Base-by-base conservation (phyloP, 441 rosid genomes). In the Croton laevigatus region DNA sequence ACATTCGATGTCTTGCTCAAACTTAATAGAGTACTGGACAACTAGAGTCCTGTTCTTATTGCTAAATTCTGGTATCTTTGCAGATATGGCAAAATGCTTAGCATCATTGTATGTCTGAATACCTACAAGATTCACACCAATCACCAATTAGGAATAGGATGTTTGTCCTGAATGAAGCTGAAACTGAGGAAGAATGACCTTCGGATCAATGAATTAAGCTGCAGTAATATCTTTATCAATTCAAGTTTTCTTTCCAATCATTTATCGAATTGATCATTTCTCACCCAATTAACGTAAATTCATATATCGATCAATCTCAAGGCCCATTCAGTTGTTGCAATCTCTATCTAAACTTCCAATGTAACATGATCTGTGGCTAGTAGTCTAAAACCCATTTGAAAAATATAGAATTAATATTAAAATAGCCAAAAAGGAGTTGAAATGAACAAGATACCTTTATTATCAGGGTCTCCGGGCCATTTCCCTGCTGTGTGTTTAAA, bases 1-100 rank as follows among this genome's bases (percentile, higher is more conserved):
- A 74, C 96, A 92, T 76, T 92, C 97, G 49, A 93, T 91, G 65
- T 93, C 94, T 78, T 91, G 97, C 76, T 93, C 94, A 61, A 89
- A 64, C 78, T 83, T 91, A 71, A 93, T 81, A 1, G 97, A 93
- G 78, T 89, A 93, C 67, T 93, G 97, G 32, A 93, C 77, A 40
- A 91, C 96, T 62, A 93, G 78, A 16, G 94, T 93, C 79, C 85
- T 76, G 77, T 89, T 78, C 79, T 87, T 86, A 87, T 91, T 93
- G 89, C 81, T 91, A 68, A 91, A 85, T 75, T 93, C 96, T 0
- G 86, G 89, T 76, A 88, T 84, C 86, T 91, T 91, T 45, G 98
- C 93, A 59, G 98, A 93, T 66, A 91, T 87, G 0, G 94, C 96
- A 75, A 68, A 87, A 75, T 88, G 91, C 52, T 84, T 89, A 54